A percentile compares a stretch with the other conserved stretches of the same genome.
These are phyloP conservation scores for Puccinia hordei DNA, from an alignment of 1,284 basidiomycete species.

Conservation along the genomic window DNA sequence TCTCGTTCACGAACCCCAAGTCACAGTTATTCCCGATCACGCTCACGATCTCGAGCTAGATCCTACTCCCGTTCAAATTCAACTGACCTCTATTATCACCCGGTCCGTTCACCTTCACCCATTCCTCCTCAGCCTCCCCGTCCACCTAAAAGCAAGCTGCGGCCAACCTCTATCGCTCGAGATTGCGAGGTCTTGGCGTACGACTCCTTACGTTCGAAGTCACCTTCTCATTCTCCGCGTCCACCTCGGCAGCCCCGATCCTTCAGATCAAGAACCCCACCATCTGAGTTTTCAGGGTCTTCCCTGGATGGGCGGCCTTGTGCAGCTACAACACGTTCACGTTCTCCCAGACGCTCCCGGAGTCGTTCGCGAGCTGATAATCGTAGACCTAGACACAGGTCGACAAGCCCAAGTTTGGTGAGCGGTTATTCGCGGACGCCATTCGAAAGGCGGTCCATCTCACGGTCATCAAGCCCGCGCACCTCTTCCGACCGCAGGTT, in stretches of 20 bases:
- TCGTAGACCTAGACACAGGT: conserved; percentile 22
- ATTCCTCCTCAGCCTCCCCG: conserved; percentile 41
- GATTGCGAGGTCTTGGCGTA: conserved; percentile 8
- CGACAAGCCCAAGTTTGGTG: conserved; percentile 9
- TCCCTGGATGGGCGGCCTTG: conserved; percentile 40
- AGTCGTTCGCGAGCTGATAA: conserved; percentile 32
- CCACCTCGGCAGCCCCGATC: conserved; percentile 31
- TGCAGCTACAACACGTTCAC: conserved; percentile 22
- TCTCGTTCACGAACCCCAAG: conserved; percentile 21
- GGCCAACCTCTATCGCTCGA: conserved; percentile 11
- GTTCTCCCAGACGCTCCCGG: conserved; percentile 17
- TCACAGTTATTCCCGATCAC: conserved; percentile 26
- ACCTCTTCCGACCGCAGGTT: conserved; percentile 28
- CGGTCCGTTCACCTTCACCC: conserved; percentile 36
- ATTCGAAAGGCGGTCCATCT: conserved; percentile 17
- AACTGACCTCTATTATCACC: conserved; percentile 4
- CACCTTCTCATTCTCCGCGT: conserved; percentile 23
- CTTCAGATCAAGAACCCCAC: conserved; percentile 9
- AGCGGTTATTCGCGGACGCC: conserved; percentile 30
- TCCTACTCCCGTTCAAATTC: conserved; percentile 32
- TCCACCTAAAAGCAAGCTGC: conserved; percentile 37
- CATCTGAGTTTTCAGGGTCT: conserved; percentile 16
- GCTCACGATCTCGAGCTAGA: conserved; percentile 18
- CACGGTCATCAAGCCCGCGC: conserved; percentile 12
- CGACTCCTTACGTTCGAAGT: conserved; percentile 33